These are phyloP conservation scores for Phytophthora pistaciae DNA, from an alignment of 352 stramenopile genomes.

Conservation along the genomic window DNA sequence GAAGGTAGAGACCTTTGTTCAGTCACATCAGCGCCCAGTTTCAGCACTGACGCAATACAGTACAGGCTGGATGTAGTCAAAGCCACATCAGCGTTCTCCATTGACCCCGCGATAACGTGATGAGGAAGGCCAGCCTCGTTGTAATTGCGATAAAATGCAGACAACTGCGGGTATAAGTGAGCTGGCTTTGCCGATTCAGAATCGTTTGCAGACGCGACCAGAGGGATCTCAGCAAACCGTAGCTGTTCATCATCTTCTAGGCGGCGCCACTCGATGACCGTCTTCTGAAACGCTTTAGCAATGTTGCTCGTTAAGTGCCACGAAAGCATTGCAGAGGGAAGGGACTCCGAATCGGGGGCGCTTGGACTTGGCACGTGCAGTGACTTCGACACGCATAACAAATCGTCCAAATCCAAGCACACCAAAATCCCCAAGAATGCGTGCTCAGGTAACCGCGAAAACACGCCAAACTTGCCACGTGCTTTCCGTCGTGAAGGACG, in stretches of 20 bases:
- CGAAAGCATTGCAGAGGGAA: constrained; percentile 53
- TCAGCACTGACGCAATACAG: constrained; percentile 47
- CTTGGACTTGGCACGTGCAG: constrained; percentile 21
- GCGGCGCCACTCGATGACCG: constrained; percentile 3
- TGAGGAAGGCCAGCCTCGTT: constrained; percentile 35
- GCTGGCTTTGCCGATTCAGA: constrained; percentile 15
- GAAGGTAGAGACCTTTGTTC: background rate
- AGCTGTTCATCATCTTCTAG: constrained; percentile 1
- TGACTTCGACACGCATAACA: constrained; percentile 38
- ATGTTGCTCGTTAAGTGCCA: constrained; percentile 66
- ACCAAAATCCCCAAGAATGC: constrained; percentile 57
- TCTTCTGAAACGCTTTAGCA: constrained; percentile 48
- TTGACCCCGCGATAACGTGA: constrained; percentile 49
- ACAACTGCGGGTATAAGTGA: constrained; percentile 45
- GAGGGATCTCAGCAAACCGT: constrained; percentile 29
- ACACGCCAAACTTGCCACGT: constrained; percentile 44
- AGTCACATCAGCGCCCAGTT: constrained; percentile 2
- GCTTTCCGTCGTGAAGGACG: constrained; percentile 10
- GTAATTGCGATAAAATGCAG: constrained; percentile 63
- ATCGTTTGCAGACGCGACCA: constrained; percentile 42
- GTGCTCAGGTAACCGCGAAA: constrained; percentile 49
- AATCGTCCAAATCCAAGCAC: constrained; percentile 51
- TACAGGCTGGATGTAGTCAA: constrained; percentile 56
- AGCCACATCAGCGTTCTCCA: constrained; percentile 55
- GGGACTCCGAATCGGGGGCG: background rate